Evolutionary conservation across 1,284 basidiomycete genomes (phyloP), one percentile per base, ranked within the genome.

Genomic region (Cutaneotrichosporon sp.): DNA sequence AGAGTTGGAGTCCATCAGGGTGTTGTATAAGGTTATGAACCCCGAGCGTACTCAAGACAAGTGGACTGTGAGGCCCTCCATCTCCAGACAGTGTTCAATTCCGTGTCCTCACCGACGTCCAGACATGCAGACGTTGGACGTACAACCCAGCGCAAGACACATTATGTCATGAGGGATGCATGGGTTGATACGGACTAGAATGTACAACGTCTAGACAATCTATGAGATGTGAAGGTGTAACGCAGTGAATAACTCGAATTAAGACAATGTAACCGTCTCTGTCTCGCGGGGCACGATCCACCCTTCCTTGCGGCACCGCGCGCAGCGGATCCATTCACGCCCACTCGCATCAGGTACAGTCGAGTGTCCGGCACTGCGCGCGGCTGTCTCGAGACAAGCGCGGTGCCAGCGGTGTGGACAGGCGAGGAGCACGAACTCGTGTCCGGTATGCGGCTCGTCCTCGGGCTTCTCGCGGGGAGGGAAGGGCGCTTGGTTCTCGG

Each of bases 391-490:
- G 10, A 76, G 58, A 61, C 76, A 77, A 4, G 65, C 51, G 22
- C 75, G 62, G 68, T 77, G 76, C 75, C 73, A 77, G 50, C 71
- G 62, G 67, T 77, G 76, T 18, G 56, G 59, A 58, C 76, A 77
- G 10, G 71, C 68, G 46, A 75, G 66, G 31, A 72, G 60, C 31
- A 71, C 68, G 55, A 72, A 73, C 13, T 64, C 58, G 13, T 38
- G 21, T 3, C 47, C 57, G 11, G 32, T 30, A 32, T 64, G 60
- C 9, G 51, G 57, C 18, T 40, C 46, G 52, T 52, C 64, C 32
- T n/a, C 63, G 5, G 16, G 36, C 8, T 14, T 14, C 30, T 18
- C n/a, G 34, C 46, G 38, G n/a, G 56, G 47, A 10, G 42, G 53
- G 58, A 62, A 66, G 18, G 50, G 46, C 3, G 69, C 65, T 59